Base-by-base conservation (phyloP, 2,329 filamentous ascomycete species). In the Volutella citrinella region DNA sequence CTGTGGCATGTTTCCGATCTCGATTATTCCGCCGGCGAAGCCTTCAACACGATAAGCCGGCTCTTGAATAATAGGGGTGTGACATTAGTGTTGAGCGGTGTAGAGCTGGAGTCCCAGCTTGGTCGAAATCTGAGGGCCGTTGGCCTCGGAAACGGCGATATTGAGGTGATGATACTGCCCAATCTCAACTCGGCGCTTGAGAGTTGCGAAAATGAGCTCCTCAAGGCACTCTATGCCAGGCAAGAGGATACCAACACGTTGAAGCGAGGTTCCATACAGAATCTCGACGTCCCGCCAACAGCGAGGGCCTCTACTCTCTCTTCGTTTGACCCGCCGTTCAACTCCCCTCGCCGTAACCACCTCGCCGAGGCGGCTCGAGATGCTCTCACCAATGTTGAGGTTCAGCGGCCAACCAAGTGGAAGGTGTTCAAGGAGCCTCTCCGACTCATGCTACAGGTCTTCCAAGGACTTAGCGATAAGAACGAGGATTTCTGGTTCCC, bases 401-500 rank as follows among this genome's bases (percentile, higher is more conserved):
- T 75, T 9, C 65, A 74, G 30, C 68, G 74, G 6, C 68, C 76
- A 14, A 72, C 76, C 3, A 84, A 81, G 54, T 97, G 90, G 85
- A 81, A 84, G 52, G 80, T 81, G 48, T 94, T 96, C 60, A 87
- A 86, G 46, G 89, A 96, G 56, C 93, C 93, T 0, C 76, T 97
- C 7, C 85, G 87, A 3, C 78, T 98, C 28, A 87, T 98, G 61
- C 74, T 98, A 16, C 91, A 96, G 58, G 87, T 93, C n/a, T 97
- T 98, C 65, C 84, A 93, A 55, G 86, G 88, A 27, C 69, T 96
- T 10, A 94, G 87, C 32, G 70, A 80, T 32, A 81, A 86, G 59
- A 93, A 91, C 54, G 89, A 95, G 60, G 90, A 96, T 60, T 97
- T 97, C 58, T 98, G 93, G 93, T 91, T 90, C 61, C 79, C 79